These are phyloP conservation scores for Amanita polypyramis DNA, from an alignment of 768 basidiomycete species.

Conservation along the genomic window DNA sequence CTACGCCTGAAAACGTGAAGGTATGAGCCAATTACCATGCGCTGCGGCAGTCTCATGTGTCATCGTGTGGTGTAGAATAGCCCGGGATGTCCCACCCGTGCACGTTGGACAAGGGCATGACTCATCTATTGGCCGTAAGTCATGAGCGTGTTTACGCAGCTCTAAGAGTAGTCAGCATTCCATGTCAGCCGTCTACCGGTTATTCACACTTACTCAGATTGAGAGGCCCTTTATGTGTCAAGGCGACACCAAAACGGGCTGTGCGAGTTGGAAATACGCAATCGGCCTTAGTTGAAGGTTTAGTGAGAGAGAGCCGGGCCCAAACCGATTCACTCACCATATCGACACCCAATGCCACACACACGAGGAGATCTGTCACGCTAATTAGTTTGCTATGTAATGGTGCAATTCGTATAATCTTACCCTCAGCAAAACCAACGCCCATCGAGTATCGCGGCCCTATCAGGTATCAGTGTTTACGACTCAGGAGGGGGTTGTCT, in stretches of 20 bases:
- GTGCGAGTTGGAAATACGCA: slow-evolving; percentile 92
- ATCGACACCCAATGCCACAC: slow-evolving; percentile 85
- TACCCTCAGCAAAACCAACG: slow-evolving; percentile 86
- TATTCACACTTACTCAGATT: slow-evolving; percentile 54
- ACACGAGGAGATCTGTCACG: slow-evolving; percentile 68
- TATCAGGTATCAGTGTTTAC: slow-evolving; percentile 15
- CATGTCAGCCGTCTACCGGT: neutral
- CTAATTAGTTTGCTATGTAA: neutral
- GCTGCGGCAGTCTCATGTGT: slow-evolving; percentile 82
- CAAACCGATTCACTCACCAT: slow-evolving; percentile 45
- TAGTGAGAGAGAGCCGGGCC: neutral
- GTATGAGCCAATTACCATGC: slow-evolving; percentile 43
- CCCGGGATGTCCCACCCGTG: slow-evolving; percentile 50
- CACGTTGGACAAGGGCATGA: slow-evolving; percentile 86
- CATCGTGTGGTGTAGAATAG: slow-evolving; percentile 64
- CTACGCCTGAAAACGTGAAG: slow-evolving; percentile 1
- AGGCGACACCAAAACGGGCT: slow-evolving; percentile 82
- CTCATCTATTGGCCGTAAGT: slow-evolving; percentile 64
- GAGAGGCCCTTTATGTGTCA: slow-evolving; percentile 72
- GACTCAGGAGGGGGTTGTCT: neutral
- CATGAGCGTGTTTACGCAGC: slow-evolving; percentile 59
- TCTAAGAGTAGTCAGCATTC: slow-evolving; percentile 23
- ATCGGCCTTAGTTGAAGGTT: slow-evolving; percentile 48
- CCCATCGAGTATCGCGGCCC: slow-evolving; percentile 92
- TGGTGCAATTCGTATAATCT: neutral